A percentile compares a stretch with the other conserved stretches of the same genome.
Conservation (phyloP, 345 rosid species). For the Microcos paniculata region DNA sequence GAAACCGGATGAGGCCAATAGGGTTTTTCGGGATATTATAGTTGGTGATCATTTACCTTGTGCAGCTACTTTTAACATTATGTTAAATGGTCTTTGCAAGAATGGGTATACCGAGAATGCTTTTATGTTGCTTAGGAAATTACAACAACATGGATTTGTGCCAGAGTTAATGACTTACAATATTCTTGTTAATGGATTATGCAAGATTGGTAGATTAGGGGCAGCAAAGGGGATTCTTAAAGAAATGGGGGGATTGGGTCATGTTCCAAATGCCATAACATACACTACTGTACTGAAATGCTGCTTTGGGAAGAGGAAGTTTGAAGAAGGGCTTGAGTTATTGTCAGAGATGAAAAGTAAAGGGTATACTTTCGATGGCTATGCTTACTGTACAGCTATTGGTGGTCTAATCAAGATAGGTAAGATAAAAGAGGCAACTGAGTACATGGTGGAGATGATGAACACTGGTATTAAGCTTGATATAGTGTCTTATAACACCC, state of each 20-base stretch:
- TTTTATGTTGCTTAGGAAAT: constrained; percentile 47
- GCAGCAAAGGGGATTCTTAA: constrained; percentile 54
- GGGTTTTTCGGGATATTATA: constrained; percentile 49
- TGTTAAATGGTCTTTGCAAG: constrained; percentile 82
- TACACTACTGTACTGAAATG: constrained; percentile 70
- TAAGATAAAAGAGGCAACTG: constrained; percentile 45
- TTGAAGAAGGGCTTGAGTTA: constrained; percentile 60
- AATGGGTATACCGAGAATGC: constrained; percentile 54
- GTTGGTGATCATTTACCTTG: constrained; percentile 34
- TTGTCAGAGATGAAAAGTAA: constrained; percentile 52
- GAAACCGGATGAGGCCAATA: constrained; percentile 59
- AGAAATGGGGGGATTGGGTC: constrained; percentile 55
- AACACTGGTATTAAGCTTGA: constrained; percentile 61
- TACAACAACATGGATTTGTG: constrained; percentile 54
- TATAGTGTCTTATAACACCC: constrained; percentile 68
- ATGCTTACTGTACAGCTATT: constrained; percentile 62
- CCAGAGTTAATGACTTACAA: constrained; percentile 65
- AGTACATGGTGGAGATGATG: constrained; percentile 41
- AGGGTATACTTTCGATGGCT: constrained; percentile 82
- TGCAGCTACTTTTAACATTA: constrained; percentile 57
- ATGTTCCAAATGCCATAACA: constrained; percentile 61
- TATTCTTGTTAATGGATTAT: constrained; percentile 72
- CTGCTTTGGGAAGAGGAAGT: constrained; percentile 53
- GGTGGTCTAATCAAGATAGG: constrained; percentile 68
- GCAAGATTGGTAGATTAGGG: constrained; percentile 50